Evolutionary conservation across 345 rosid genomes (phyloP), one percentile per base, ranked within the genome.

Genomic region (Citrus unshiu): DNA sequence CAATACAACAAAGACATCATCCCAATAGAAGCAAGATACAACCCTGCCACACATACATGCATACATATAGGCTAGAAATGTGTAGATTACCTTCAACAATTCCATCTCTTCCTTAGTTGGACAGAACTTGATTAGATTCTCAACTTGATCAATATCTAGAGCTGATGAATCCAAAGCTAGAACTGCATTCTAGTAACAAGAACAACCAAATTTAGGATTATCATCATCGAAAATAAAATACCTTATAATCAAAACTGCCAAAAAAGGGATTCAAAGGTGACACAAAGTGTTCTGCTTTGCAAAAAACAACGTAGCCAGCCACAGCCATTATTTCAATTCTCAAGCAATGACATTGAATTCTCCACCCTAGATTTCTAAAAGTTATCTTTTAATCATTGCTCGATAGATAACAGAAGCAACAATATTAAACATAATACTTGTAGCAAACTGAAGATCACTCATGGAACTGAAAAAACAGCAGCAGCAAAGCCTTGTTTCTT

Each of bases 101-200:
- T 94, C 99, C 89, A 95, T 95, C 82, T 95, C 99, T 84, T 95
- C 99, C 87, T 93, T 95, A 30, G 97, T 95, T 70, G 99, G 99
- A 81, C 97, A 95, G 83, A 95, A 95, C 75, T 91, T 95, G 86
- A 95, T 95, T 77, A 95, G 98, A 85, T 95, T 95, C 85, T 95
- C 99, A 78, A 95, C 97, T 90, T 95, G 99, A 80, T 95, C 99
- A 78, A 91, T 92, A 76, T 95, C 99, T 77, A 95, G 85, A 77
- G 89, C 88, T 61, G 91, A 87, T 54, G 98, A 88, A 88, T 95
- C 99, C 89, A 95, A 87, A 83, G 94, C 97, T 80, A 95, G 87
- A 85, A 95, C 91, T 65, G 98, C 97, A 82, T 80, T 91, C 99
- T 93, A 87, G 73, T 79, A 80, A 81, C 16, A 80, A 67, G 72